Conservation (phyloP, 345 rosid species). For the Litchi chinensis region DNA sequence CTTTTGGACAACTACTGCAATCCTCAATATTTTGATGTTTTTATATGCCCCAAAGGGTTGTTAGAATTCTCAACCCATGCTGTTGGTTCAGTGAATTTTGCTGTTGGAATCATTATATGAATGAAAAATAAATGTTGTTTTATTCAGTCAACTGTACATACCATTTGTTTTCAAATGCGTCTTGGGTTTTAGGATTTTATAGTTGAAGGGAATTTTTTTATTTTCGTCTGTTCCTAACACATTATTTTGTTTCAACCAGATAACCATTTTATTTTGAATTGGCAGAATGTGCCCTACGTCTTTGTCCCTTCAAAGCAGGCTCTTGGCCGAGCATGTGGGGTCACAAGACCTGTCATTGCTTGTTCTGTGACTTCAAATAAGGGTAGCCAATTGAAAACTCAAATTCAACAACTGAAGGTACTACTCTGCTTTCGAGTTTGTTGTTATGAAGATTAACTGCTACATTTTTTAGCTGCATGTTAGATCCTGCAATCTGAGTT, state of each 20-base stretch:
- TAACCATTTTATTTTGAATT: not conserved
- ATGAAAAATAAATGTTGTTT: too few relatives aligned
- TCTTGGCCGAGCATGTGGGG: constrained; percentile 93
- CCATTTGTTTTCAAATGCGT: too few relatives aligned
- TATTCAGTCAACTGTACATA: too few relatives aligned
- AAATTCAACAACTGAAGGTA: constrained; percentile 85
- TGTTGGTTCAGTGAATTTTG: too few relatives aligned
- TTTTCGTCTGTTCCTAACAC: not conserved
- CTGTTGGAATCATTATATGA: too few relatives aligned
- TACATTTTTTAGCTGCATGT: too few relatives aligned
- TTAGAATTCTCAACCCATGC: too few relatives aligned
- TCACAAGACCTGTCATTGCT: constrained; percentile 88
- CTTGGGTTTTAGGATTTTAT: not conserved
- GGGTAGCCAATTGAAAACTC: constrained; percentile 80
- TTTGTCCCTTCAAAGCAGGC: constrained; percentile 94
- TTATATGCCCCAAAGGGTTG: too few relatives aligned
- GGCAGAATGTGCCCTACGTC: constrained; percentile 93
- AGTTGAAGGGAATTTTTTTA: not conserved
- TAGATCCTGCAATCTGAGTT: not conserved
- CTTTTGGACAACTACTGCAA: too few relatives aligned
- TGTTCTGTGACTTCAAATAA: constrained; percentile 80
- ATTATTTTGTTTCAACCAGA: not conserved
- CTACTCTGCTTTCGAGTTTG: constrained; percentile 16
- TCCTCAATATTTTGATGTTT: too few relatives aligned
- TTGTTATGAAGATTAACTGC: too few relatives aligned